These are phyloP conservation scores for Lipomyces kockii DNA, from an alignment of 805 yeast species.

Conservation along the genomic window DNA sequence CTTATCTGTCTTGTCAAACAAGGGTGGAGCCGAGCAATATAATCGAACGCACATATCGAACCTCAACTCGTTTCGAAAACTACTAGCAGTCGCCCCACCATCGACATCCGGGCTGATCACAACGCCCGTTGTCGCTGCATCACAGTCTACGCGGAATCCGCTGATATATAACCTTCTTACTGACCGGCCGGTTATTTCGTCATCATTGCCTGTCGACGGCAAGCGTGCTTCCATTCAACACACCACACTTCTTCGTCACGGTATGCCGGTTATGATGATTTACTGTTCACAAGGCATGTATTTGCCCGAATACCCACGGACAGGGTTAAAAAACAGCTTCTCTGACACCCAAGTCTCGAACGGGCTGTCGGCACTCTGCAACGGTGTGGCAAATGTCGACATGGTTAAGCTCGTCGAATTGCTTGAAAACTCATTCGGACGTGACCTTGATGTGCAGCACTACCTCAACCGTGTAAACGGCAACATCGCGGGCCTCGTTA, in stretches of 20 bases:
- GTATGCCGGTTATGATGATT: constrained; percentile 60
- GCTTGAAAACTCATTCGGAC: constrained; percentile 79
- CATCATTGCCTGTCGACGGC: constrained; percentile 78
- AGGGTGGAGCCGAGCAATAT: background rate
- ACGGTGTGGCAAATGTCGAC: constrained; percentile 51
- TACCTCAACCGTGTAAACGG: constrained; percentile 70
- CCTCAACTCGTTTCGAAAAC: constrained; percentile 63
- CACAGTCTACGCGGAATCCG: constrained; percentile 60
- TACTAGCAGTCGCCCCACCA: constrained; percentile 56
- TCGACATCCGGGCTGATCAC: constrained; percentile 84
- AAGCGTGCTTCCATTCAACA: constrained; percentile 59
- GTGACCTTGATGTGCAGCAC: constrained; percentile 63
- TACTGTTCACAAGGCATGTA: constrained; percentile 48
- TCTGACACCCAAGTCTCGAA: constrained; percentile 43
- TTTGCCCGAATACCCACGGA: constrained; percentile 42
- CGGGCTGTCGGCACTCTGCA: constrained; percentile 19
- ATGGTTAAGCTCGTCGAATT: constrained; percentile 60
- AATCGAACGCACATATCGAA: constrained; percentile 59
- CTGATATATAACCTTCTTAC: constrained; percentile 87
- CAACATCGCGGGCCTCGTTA: constrained; percentile 72
- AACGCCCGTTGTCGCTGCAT: constrained; percentile 75
- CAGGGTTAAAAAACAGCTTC: no score
- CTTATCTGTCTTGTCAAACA: background rate
- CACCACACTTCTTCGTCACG: constrained; percentile 76
- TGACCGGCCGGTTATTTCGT: constrained; percentile 86